Base-by-base conservation (phyloP, 768 basidiomycete genomes). In the Cyclocybe aegerita region DNA sequence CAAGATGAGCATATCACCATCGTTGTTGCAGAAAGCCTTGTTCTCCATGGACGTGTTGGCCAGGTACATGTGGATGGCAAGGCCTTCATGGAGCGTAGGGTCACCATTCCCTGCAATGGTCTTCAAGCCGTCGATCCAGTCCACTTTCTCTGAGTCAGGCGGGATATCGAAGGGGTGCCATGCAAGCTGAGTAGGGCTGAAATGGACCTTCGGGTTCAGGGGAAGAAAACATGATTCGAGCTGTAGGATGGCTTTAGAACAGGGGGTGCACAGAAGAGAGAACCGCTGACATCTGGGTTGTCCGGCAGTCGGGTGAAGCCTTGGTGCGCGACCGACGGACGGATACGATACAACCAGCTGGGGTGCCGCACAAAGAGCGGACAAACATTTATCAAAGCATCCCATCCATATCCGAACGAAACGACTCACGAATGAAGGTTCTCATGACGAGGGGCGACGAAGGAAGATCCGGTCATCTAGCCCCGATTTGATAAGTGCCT, bases 311-410 rank as follows among this genome's bases (percentile, higher is more conserved):
- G 66, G 9, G 65, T 76, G 60, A 86, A 85, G 2, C 83, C 83
- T 55, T 82, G 70, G 61, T 86, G 85, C 0, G 83, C 82, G 15
- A 86, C 84, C 6, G 83, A 84, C 4, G 83, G 84, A 29, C 83
- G 76, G 52, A 86, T 84, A 30, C 84, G 81, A 64, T 86, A 86
- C 8, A 85, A 53, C 79, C 81, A 86, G 9, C 82, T 84, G 56
- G 9, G 15, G 31, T 12, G 29, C 32, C 42, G 16, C 6, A 30
- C 43, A 37, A 14, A 9, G n/a, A 33, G n/a, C 1, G 16, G 37
- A 11, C 31, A 46, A 38, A 29, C 10, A 44, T 31, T 37, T 23
- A 11, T 34, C 43, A 16, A 7, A 15, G 5, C 10, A 33, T 33
- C 4, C 9, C 39, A 31, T 39, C 10, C 14, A 34, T 32, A 32